Conservation (phyloP, 768 basidiomycete genomes). For the Suillus clintonianus region DNA sequence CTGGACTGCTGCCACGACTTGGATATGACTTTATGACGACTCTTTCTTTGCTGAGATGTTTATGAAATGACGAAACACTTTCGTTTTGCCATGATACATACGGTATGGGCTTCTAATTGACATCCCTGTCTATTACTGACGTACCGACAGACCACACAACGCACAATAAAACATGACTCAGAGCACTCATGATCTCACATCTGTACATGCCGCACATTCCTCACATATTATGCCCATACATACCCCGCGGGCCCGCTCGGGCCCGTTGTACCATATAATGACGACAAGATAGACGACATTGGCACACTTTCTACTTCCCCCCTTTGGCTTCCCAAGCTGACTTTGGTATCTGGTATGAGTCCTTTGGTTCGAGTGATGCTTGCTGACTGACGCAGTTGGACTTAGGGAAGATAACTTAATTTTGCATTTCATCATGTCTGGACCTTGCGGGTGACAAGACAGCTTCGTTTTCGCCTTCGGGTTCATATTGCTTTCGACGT, state of each 20-base stretch:
- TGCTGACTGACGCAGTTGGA: background rate
- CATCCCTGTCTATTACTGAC: background rate
- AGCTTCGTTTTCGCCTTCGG: background rate
- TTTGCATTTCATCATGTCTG: background rate
- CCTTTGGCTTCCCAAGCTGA: background rate
- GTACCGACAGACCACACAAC: conserved; percentile 9
- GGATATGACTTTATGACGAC: background rate
- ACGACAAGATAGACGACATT: conserved; percentile 1
- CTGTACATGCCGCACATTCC: conserved; percentile 3
- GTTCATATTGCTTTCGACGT: background rate
- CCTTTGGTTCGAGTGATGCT: background rate
- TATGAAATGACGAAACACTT: background rate
- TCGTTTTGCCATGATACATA: background rate
- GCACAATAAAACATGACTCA: background rate
- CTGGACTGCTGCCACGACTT: background rate
- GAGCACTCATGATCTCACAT: background rate
- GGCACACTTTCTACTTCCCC: background rate
- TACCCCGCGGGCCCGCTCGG: conserved; percentile 12
- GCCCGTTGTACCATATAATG: conserved; percentile 25
- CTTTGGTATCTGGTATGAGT: background rate
- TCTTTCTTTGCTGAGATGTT: background rate
- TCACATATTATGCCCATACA: background rate
- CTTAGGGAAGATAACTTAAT: background rate
- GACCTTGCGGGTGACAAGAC: background rate
- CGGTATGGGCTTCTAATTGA: conserved; percentile 7